A percentile compares a stretch with the other conserved stretches of the same genome.
Conservation (phyloP, 139 green algal genomes). For the Tetratostichococcus sp. region DNA sequence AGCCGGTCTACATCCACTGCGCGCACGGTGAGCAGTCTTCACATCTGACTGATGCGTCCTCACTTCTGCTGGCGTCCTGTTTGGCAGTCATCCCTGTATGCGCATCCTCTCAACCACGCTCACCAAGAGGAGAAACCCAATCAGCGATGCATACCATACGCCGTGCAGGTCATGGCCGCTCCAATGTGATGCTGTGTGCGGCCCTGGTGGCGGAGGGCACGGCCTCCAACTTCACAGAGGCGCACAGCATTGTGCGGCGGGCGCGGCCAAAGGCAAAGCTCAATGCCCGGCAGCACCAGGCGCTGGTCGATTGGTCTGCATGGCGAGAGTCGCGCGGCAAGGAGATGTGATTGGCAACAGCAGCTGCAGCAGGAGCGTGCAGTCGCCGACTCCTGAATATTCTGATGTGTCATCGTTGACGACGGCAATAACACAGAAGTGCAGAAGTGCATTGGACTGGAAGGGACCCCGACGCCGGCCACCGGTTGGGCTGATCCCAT, state of each 20-base stretch:
- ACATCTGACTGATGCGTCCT: too few relatives aligned
- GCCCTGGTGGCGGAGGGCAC: slow-evolving; percentile 14
- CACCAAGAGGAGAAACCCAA: too few relatives aligned
- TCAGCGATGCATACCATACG: too few relatives aligned
- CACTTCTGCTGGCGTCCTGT: too few relatives aligned
- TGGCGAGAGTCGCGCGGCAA: background rate
- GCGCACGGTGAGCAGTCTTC: slow-evolving; percentile 7
- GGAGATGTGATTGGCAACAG: background rate
- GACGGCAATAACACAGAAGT: too few relatives aligned
- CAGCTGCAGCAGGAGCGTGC: background rate
- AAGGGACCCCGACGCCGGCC: too few relatives aligned
- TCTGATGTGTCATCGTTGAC: too few relatives aligned
- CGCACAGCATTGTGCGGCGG: slow-evolving; percentile 5
- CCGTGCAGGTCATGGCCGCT: slow-evolving; percentile 4
- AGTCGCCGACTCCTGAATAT: too few relatives aligned
- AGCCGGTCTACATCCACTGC: slow-evolving; percentile 56
- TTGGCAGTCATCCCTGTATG: too few relatives aligned
- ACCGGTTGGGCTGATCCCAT: too few relatives aligned
- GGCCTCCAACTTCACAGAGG: slow-evolving; percentile 8
- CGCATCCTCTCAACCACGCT: too few relatives aligned
- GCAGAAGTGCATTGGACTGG: too few relatives aligned
- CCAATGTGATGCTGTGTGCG: slow-evolving; percentile 15
- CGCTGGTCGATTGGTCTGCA: slow-evolving; percentile 9
- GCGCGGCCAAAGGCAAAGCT: slow-evolving; percentile 11
- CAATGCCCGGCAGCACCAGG: slow-evolving; percentile 10